Base-by-base conservation (phyloP, 2,329 filamentous ascomycete genomes). In the Neodidymelliopsis sp. region DNA sequence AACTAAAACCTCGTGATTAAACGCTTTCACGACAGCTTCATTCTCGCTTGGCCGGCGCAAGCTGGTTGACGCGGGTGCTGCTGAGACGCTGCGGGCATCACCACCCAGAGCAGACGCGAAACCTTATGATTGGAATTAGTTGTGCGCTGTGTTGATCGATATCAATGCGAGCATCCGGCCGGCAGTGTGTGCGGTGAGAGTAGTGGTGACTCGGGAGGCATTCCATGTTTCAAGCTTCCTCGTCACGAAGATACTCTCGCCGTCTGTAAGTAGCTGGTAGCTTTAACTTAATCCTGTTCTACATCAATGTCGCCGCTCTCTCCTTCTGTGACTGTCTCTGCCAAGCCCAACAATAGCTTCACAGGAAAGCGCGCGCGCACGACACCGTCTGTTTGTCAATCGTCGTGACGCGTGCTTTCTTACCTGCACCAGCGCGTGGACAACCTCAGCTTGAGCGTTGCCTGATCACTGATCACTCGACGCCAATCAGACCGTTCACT, bases 1-100 rank as follows among this genome's bases (percentile, higher is more conserved):
- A 90, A 90, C 87, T 90, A 90, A 84, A 84, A 83, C 86, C 87
- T 85, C 84, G 80, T 87, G 87, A 91, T 82, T 88, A 89, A 85
- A 79, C 78, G 81, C 83, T 82, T 81, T 70, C 76, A 73, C 70
- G 73, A 70, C 79, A 81, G 76, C 71, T 65, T 49, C 73, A 86
- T 78, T 70, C 79, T 82, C 76, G 81, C 76, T 75, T 73, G 73
- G 59, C 66, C 72, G 56, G 67, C 77, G 73, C 76, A 74, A 67
- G 71, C 73, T 76, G 77, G 66, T 29, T 49, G 70, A 72, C 59
- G 75, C 74, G 77, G 76, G 76, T 74, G 76, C 64, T 78, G 76
- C 67, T 77, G 77, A 76, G 54, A 75, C 76, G 74, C 71, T 69
- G 74, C 67, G 74, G 74, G 73, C 70, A 71, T 70, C 71, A 77